Evolutionary conservation across 257 asterid species (phyloP), one percentile per base, ranked within the genome.

Genomic region (Verbena officinalis): DNA sequence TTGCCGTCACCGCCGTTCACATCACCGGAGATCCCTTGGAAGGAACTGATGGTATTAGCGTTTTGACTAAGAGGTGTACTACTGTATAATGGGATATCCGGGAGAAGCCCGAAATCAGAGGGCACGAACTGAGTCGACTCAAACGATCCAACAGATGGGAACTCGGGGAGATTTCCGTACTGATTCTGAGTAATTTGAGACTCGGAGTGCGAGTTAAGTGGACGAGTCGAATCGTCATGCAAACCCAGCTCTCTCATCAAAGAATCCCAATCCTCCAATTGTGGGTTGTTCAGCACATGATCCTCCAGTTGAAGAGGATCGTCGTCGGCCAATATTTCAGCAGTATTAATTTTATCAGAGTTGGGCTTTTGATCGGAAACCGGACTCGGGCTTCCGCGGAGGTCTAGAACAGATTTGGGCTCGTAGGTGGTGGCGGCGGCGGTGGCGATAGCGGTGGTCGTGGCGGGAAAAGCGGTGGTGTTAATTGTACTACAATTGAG

Each of bases 231-330:
- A 5, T 79, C 84, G 71, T 90, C 97, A n/a, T 84, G 84, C 72
- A 90, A 71, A 1, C 95, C 95, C 64, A 88, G 80, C 46, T 90
- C 97, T 76, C 81, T 86, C 97, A 90, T 90, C 82, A 83, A 84
- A 39, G 94, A 78, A 67, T 88, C 95, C 87, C 89, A 93, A 33
- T 81, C 96, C 50, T 84, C 96, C 31, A 86, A 65, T 31, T 79
- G 83, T 12, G 72, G 86, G 68, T 70, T 52, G 64, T 65, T 80
- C 78, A 86, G 80, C 57, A 73, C 90, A 87, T 85, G 90, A 76
- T 87, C 95, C 17, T 84, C 96, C 78, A 78, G 88, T 22, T 86
- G 91, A 57, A 81, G 84, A 45, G 81, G 75, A 19, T 80, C 94
- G 61, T 80, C 94, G 61, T 56, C 83, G 63, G 64, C 83, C 23